Base-by-base conservation (phyloP, 805 yeast species). In the Candida nanaspora region DNA sequence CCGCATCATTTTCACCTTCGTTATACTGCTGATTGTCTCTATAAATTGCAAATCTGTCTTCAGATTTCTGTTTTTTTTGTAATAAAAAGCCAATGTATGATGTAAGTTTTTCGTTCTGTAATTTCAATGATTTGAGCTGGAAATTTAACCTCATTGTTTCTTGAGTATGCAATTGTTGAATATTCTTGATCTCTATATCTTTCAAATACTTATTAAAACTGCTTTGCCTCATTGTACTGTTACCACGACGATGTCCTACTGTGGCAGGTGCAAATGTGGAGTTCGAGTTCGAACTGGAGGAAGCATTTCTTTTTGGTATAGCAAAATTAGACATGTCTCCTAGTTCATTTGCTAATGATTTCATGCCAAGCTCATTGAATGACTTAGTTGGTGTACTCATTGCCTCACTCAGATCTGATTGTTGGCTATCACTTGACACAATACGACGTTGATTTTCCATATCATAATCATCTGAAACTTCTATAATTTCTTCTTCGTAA, bases 11-110 rank as follows among this genome's bases (percentile, higher is more conserved):
- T 42, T 45, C 49, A 41, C 40, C 43, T 14, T 30, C 26, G 21
- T 38, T 37, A n/a, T n/a, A n/a, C n/a, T n/a, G n/a, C n/a, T 23
- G 27, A 19, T 49, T 40, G 14, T 47, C 52, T 42, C 46, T 51
- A 40, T 40, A 48, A 23, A 43, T 38, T 11, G 41, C 33, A 15
- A 40, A 26, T 11, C 41, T 38, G 36, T 65, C 55, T 43, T 67
- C 55, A 13, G 23, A 16, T 11, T 26, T 6, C 42, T 67, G 20
- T 15, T 8, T 40, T 43, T 72, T 70, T 49, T 76, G 80, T 37
- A 74, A 58, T 44, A 74, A 70, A 46, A 74, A 76, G 9, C 80
- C 80, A 53, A 76, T 76, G 50, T 74, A 76, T 29, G 79, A 72
- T 41, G 73, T 62, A 29, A 76, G 60, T 50, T 76, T 75, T 41